phyloP scores from a whole-genome alignment of 164 flowering plant genomes.

The Tetracentron sinense region DNA sequence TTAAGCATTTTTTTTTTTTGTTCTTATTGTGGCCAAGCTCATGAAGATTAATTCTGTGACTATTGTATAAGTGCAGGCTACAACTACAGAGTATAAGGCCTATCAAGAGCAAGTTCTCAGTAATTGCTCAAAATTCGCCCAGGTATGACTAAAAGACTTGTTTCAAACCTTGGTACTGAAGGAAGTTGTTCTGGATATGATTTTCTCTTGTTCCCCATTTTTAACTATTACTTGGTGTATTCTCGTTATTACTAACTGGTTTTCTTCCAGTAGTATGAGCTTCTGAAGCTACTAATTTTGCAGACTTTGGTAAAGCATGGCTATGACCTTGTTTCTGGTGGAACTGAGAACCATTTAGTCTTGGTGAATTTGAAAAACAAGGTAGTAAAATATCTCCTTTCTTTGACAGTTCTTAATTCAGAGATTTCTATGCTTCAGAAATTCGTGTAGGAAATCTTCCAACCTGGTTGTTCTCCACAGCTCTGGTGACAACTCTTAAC shows the following conservation, averaged over 20 bases:
- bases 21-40: no score
- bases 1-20: no score
- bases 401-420: not conserved
- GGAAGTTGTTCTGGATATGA: no score
- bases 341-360: conserved; percentile 78
- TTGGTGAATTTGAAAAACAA: conserved; percentile 67
- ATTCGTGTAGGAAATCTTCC: not conserved
- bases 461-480: no score
- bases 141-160: no score
- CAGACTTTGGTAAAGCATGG: conserved; percentile 64
- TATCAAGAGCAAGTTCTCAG: no score
- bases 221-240: conserved; percentile 7
- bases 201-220: not conserved
- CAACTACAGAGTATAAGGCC: no score
- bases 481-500: not conserved
- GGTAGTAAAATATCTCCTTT: conserved; percentile 24
- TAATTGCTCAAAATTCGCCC: no score
- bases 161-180: no score
- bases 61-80: no score
- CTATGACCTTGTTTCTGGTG: conserved; percentile 91
- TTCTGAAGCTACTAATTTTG: conserved; percentile 17
- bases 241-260: not conserved
- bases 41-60: no score
- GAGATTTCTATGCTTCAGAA: not conserved
- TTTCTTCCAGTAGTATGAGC: not conserved